Conservation (phyloP, 257 asterid species). For the Nicotiana attenuata region DNA sequence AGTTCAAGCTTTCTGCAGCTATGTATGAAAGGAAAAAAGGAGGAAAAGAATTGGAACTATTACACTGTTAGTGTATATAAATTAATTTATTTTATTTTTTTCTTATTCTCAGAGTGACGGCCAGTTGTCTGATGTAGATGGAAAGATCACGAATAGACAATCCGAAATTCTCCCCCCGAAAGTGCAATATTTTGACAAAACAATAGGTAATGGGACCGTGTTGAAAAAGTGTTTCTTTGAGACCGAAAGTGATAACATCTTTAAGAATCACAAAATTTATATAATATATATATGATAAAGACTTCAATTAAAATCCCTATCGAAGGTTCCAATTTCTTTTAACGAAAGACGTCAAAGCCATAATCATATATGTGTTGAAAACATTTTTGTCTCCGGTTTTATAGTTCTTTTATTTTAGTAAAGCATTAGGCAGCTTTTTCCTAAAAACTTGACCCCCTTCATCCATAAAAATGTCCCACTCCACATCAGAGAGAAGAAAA, state of each 20-base stretch:
- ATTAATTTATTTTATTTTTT: too few relatives aligned
- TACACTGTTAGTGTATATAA: too few relatives aligned
- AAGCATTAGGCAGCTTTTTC: neutral
- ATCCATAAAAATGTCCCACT: neutral
- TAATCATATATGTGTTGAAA: neutral
- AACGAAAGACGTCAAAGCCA: neutral
- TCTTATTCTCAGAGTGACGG: neutral
- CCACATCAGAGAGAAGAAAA: neutral
- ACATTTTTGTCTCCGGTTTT: neutral
- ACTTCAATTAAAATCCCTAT: neutral
- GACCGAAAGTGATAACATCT: slow-evolving; percentile 11
- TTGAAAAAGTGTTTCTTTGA: slow-evolving; percentile 9
- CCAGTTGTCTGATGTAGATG: slow-evolving; percentile 10
- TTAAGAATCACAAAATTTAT: neutral
- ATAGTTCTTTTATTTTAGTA: neutral
- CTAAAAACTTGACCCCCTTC: neutral
- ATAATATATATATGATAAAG: neutral
- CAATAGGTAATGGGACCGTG: neutral
- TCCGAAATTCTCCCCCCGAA: neutral
- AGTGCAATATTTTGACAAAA: neutral
- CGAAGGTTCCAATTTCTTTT: neutral
- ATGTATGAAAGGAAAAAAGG: too few relatives aligned
- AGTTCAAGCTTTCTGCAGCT: too few relatives aligned
- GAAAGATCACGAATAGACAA: slow-evolving; percentile 4
- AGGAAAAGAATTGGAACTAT: too few relatives aligned